Conservation (phyloP, 306 rosid genomes). For the Prinsepia uniflora region DNA sequence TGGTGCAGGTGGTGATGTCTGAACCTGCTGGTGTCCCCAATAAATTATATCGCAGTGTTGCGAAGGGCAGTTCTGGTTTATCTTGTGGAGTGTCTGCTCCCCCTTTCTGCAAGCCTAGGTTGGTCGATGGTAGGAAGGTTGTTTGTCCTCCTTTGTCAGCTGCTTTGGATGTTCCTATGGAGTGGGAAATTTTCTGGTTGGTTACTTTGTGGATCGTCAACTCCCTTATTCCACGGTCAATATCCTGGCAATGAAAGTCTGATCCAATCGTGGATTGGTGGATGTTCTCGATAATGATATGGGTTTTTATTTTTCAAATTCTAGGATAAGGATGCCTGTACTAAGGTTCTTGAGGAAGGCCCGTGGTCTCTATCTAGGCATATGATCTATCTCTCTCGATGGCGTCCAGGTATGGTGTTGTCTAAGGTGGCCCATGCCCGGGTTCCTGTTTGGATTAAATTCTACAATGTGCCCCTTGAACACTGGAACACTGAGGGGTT, state of each 20-base stretch:
- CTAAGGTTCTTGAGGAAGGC: not conserved
- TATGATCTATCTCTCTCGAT: not conserved
- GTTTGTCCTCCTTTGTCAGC: not conserved
- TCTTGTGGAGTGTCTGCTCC: no score
- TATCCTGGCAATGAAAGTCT: no score
- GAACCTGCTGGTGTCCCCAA: no score
- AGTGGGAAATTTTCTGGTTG: not conserved
- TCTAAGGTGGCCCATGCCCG: not conserved
- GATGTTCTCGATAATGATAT: not conserved
- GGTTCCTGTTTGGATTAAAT: not conserved
- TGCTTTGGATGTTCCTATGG: not conserved
- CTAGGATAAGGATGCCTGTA: not conserved
- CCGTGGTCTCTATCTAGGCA: not conserved
- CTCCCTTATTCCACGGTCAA: no score
- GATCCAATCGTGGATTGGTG: not conserved
- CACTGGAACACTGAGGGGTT: not conserved
- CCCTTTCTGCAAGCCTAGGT: no score
- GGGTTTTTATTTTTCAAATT: not conserved
- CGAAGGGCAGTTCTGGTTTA: no score
- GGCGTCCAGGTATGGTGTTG: not conserved
- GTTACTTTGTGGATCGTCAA: not conserved
- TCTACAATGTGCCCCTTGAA: not conserved
- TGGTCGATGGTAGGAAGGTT: no score
- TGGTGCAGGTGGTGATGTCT: no score
- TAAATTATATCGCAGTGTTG: no score